Conservation (phyloP, 805 yeast genomes). For the Starmerella bombicola region DNA sequence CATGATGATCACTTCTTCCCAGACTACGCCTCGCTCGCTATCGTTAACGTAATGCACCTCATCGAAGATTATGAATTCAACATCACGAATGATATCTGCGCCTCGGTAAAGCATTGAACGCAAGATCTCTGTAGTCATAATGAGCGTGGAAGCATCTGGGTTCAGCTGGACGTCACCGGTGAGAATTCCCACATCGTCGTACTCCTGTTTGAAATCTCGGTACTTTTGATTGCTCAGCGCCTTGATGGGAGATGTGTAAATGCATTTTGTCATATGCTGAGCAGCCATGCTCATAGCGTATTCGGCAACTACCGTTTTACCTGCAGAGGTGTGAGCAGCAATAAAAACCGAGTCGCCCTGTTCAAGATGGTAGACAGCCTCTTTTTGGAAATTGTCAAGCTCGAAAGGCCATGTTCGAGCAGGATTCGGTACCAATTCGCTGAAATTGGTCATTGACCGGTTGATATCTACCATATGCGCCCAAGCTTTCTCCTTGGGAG, state of each 20-base stretch:
- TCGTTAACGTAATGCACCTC: slow-evolving; percentile 98
- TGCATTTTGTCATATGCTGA: slow-evolving; percentile 91
- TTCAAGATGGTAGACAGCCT: slow-evolving; percentile 90
- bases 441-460: slow-evolving; percentile 70
- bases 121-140: slow-evolving; percentile 95
- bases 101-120: slow-evolving; percentile 94
- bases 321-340: slow-evolving; percentile 98
- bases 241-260: slow-evolving; percentile 90
- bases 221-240: slow-evolving; percentile 84
- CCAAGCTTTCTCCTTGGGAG: slow-evolving; percentile 49
- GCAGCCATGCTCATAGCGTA: slow-evolving; percentile 96
- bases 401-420: slow-evolving; percentile 94
- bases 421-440: slow-evolving; percentile 80
- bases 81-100: slow-evolving; percentile 91
- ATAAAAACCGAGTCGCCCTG: slow-evolving; percentile 98
- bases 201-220: slow-evolving; percentile 70
- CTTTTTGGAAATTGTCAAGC: slow-evolving; percentile 88
- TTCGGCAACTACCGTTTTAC: slow-evolving; percentile 96
- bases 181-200: slow-evolving; percentile 80
- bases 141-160: slow-evolving; percentile 88
- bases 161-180: slow-evolving; percentile 98
- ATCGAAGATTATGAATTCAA: slow-evolving; percentile 93
- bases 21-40: slow-evolving; percentile 93
- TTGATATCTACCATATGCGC: slow-evolving; percentile 88
- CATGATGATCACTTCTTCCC: slow-evolving; percentile 99